These are phyloP conservation scores for Aspergillus hiratsukae DNA, from an alignment of 2,329 filamentous ascomycete genomes.

Conservation along the genomic window DNA sequence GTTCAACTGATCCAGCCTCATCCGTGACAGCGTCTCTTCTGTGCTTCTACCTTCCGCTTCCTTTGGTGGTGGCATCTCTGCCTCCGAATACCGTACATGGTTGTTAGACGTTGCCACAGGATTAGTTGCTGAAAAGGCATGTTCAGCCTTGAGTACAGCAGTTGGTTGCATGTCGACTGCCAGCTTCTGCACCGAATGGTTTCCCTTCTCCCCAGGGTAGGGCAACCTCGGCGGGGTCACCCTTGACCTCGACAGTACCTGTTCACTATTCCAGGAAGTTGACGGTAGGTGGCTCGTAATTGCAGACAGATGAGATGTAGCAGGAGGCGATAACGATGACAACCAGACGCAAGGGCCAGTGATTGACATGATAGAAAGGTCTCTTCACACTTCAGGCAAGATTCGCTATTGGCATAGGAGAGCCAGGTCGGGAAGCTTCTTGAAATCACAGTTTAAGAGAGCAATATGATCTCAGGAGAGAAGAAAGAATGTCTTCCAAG, in stretches of 20 bases:
- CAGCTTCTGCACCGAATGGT: conserved; percentile 10
- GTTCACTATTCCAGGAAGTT: conserved; percentile 22
- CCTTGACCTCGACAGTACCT: conserved; percentile 18
- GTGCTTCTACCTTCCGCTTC: conserved; percentile 12
- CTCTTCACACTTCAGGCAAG: conserved; percentile 9
- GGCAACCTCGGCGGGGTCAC: conserved; percentile 17
- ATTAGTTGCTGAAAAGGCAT: conserved; percentile 20
- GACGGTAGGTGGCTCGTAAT: conserved; percentile 26
- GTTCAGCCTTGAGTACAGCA: conserved; percentile 23
- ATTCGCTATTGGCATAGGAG: background rate
- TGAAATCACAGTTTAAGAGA: background rate
- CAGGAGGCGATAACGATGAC: conserved; percentile 28
- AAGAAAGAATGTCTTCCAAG: background rate
- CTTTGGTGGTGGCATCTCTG: conserved; percentile 15
- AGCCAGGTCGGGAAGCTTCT: background rate
- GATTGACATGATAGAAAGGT: conserved; percentile 30
- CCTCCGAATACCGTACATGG: conserved; percentile 13
- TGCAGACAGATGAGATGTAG: conserved; percentile 26
- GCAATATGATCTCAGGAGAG: background rate
- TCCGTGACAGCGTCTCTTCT: conserved; percentile 17
- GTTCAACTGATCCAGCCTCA: conserved; percentile 25
- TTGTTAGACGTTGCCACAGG: conserved; percentile 9
- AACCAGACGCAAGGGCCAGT: conserved; percentile 35
- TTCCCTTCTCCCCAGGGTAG: conserved; percentile 19
- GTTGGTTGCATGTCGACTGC: conserved; percentile 24